These are phyloP conservation scores for Terana coerulea DNA, from an alignment of 768 basidiomycete genomes.

Conservation along the genomic window DNA sequence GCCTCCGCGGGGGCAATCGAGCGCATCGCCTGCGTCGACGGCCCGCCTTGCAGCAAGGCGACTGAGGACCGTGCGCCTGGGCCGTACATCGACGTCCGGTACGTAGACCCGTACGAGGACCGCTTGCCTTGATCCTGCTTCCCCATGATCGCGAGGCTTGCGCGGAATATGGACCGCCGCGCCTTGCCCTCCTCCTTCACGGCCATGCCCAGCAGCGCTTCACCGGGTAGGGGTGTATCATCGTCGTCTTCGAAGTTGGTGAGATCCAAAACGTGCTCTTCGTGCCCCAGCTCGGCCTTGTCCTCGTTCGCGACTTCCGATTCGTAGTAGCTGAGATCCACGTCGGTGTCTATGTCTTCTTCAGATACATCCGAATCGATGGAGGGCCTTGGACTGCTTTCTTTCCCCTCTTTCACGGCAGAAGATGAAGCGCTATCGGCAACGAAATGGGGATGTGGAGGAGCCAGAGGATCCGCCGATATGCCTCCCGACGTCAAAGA, in stretches of 20 bases:
- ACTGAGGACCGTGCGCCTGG: slow-evolving; percentile 1
- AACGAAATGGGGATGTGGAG: slow-evolving; percentile 29
- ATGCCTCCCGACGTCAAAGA: not conserved
- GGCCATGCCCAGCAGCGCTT: slow-evolving; percentile 45
- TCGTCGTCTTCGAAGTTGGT: slow-evolving; percentile 81
- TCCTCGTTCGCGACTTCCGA: slow-evolving; percentile 33
- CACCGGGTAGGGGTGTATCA: slow-evolving; percentile 53
- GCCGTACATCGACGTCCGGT: not conserved
- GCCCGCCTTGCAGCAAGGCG: not conserved
- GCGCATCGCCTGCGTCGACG: not conserved
- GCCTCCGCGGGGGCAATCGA: not conserved
- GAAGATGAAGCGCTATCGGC: slow-evolving; percentile 10
- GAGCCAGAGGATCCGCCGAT: slow-evolving; percentile 27
- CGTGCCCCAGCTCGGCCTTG: slow-evolving; percentile 37
- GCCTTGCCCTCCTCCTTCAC: slow-evolving; percentile 57
- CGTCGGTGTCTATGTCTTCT: slow-evolving; percentile 25
- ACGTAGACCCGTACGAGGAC: not conserved
- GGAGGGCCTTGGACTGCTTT: slow-evolving; percentile 20
- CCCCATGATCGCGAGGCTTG: slow-evolving; percentile 4
- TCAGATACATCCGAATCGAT: slow-evolving; percentile 28
- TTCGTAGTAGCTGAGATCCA: slow-evolving; percentile 42
- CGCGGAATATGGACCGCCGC: slow-evolving; percentile 15
- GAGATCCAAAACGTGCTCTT: slow-evolving; percentile 55
- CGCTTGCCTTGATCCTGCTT: not conserved
- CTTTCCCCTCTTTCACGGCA: slow-evolving; percentile 17